Evolutionary conservation across 305 asterid genomes (phyloP).

Genomic region (Solanum hybrid): DNA sequence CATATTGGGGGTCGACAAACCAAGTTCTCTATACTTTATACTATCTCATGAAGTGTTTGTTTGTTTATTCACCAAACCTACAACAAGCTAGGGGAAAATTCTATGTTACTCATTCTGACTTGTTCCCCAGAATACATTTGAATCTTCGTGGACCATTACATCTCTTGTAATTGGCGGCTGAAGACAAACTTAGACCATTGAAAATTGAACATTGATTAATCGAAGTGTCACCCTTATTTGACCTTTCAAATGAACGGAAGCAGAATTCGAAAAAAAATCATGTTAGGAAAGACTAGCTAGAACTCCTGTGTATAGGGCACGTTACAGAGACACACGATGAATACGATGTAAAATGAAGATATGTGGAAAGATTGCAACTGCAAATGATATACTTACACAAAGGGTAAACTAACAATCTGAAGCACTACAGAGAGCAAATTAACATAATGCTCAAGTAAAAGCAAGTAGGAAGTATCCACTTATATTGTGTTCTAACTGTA

Average conservation of each 20-base stretch:
- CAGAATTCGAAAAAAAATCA: not conserved
- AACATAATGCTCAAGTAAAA: not conserved
- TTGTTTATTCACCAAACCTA: not conserved
- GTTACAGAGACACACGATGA: not conserved
- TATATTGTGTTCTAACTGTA: not conserved
- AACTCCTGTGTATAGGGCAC: not conserved
- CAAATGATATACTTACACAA: not conserved
- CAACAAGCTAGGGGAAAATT: not conserved
- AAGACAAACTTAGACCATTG: not conserved
- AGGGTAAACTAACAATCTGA: not conserved
- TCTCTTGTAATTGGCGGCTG: not conserved
- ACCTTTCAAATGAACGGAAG: not conserved
- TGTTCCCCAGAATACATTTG: not conserved
- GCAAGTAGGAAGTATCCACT: not conserved
- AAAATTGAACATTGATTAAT: not conserved
- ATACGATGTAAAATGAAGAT: not conserved
- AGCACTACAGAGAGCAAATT: not conserved
- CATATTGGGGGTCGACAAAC: not conserved
- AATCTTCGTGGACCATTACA: not conserved
- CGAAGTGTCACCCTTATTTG: not conserved
- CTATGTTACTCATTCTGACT: not conserved
- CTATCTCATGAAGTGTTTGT: not conserved
- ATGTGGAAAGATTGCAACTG: not conserved
- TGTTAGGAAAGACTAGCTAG: not conserved
- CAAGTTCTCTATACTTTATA: not conserved